These are phyloP conservation scores for Tuber microsphaerosporum DNA, from an alignment of 495 filamentous ascomycete species.

Conservation along the genomic window DNA sequence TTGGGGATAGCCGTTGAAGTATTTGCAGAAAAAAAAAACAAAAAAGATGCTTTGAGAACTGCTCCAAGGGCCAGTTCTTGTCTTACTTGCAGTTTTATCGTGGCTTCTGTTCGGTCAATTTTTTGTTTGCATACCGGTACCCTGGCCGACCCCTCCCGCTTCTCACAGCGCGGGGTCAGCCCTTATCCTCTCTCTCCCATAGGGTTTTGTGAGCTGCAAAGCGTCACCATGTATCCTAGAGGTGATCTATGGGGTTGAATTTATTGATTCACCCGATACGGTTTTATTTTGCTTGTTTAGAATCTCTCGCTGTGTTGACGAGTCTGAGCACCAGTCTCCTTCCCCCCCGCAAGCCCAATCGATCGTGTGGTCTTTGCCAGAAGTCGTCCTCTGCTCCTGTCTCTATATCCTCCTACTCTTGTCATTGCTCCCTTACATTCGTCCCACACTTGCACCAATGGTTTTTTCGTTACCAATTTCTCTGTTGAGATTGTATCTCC, in stretches of 20 bases:
- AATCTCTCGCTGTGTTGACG: not conserved
- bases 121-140: constrained; percentile 3
- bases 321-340: not conserved
- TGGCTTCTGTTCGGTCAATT: constrained; percentile 5
- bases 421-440: not conserved
- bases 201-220: not conserved
- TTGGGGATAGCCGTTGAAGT: constrained; percentile 27
- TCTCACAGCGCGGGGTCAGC: not conserved
- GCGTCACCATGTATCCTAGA: not conserved
- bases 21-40: constrained; percentile 35
- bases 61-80: constrained; percentile 33
- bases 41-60: constrained; percentile 39
- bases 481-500: not conserved
- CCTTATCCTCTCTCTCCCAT: not conserved
- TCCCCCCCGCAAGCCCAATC: not conserved
- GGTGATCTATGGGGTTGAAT: constrained; percentile 2
- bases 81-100: not conserved
- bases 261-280: constrained; percentile 2
- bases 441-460: not conserved
- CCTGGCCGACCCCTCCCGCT: constrained; percentile 3
- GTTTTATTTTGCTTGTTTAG: not conserved
- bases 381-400: not conserved
- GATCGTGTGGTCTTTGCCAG: not conserved
- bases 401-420: not conserved
- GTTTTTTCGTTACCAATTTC: not conserved